Evolutionary conservation across 1,139 yeast genomes (phyloP), one percentile per base, ranked within the genome.

Genomic region (Hyphopichia burtonii): DNA sequence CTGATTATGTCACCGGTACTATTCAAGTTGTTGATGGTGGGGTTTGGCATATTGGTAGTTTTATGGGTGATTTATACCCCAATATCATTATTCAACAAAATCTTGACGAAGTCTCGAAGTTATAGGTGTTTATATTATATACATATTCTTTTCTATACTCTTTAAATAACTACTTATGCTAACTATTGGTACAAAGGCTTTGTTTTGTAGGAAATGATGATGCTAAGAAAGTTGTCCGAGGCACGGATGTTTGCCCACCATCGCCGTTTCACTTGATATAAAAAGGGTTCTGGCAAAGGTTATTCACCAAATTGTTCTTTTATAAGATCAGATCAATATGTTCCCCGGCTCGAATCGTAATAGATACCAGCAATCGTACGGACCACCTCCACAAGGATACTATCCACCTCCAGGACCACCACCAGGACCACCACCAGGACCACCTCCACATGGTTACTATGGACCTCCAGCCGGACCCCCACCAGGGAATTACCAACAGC

Each of bases 11-110:
- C 31, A 82, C 86, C 11, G 98, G 98, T 14, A 81, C 89, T 3
- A 69, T 84, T 19, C 71, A 80, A 36, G 85, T 89, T 12, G 96
- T 91, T 11, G 99, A 91, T 62, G 98, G 98, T 41, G 98, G 83
- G 2, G 74, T 78, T 43, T 90, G 97, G 96, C 96, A 89, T 57
- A 68, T 80, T 55, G 93, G 89, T 22, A 74, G 56, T 37, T 47
- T 51, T 32, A 51, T 58, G 50, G 65, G 63, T 30, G 63, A 61
- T 39, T 52, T 69, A 44, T 72, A 72, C 46, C 78, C 78, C 0
- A 47, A 46, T 3, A 59, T 58, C 25, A 52, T 71, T 31, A 50
- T 56, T 34, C 52, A 50, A 38, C 66, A 61, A 40, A 67, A 64
- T 34, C 38, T 36, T 8, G 62, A 55, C 43, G 50, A 54, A 16